A percentile compares a stretch with the other conserved stretches of the same genome.
Conservation (phyloP, 192 early-diverging fungal genomes). For the Entomortierella chlamydospora region DNA sequence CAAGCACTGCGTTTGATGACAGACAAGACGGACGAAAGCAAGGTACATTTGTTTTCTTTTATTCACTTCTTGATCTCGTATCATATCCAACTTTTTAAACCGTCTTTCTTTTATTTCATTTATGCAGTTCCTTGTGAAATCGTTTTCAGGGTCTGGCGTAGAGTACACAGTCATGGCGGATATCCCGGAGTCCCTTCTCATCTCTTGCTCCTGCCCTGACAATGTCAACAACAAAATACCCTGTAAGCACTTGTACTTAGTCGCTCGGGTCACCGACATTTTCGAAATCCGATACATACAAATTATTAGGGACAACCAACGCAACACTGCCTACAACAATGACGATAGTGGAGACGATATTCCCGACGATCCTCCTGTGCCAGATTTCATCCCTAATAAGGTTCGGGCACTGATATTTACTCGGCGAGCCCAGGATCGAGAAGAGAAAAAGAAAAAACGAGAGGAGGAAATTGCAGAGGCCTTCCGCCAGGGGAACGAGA, state of each 20-base stretch:
- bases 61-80: background rate
- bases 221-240: background rate
- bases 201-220: constrained; percentile 9
- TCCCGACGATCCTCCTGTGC: too few species aligned
- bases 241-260: background rate
- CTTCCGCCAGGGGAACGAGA: too few species aligned
- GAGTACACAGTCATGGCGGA: background rate
- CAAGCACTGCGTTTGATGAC: background rate
- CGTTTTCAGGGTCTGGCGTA: background rate
- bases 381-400: too few species aligned
- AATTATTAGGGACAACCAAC: too few species aligned
- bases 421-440: too few species aligned
- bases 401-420: too few species aligned
- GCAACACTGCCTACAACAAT: too few species aligned
- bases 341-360: too few species aligned
- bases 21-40: background rate
- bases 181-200: background rate
- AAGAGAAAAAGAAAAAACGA: too few species aligned
- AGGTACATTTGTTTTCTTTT: background rate
- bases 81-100: too few species aligned
- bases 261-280: background rate
- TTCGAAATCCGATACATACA: constrained; percentile 2
- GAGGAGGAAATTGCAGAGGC: too few species aligned
- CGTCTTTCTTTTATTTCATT: background rate
- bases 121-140: constrained; percentile 1